Conservation (phyloP, 225 moss, liverwort and hornwort genomes). For the Pseudisothecium myosuroides region DNA sequence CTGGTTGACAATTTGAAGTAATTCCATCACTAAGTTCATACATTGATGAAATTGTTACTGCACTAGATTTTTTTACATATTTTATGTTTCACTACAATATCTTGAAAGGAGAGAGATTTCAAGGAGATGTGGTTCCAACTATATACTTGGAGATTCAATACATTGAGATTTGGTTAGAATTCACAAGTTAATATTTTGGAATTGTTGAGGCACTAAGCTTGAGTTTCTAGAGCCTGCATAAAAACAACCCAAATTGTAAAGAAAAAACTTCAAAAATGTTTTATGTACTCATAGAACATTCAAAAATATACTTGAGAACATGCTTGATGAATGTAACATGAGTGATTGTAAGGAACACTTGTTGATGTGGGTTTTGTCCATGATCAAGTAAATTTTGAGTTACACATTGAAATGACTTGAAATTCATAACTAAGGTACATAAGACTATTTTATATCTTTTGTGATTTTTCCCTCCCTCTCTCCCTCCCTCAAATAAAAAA, state of each 20-base stretch:
- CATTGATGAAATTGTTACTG: not conserved
- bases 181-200: not conserved
- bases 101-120: not conserved
- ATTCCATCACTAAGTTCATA: not conserved
- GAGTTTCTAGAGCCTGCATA: not conserved
- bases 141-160: not conserved
- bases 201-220: rapidly evolving
- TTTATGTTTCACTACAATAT: not conserved
- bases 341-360: no score
- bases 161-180: not conserved
- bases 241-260: not conserved
- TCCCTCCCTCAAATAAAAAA: not conserved
- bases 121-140: not conserved
- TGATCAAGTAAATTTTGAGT: not conserved
- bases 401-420: rapidly evolving
- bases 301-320: no score
- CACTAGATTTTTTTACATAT: not conserved
- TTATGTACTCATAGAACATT: not conserved
- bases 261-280: not conserved
- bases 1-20: not conserved
- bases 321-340: rapidly evolving
- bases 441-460: not conserved
- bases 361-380: rapidly evolving
- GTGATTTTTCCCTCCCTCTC: rapidly evolving
- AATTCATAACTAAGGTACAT: no score